Conservation (phyloP, 2,329 filamentous ascomycete species). For the Pezicula radicicola region DNA sequence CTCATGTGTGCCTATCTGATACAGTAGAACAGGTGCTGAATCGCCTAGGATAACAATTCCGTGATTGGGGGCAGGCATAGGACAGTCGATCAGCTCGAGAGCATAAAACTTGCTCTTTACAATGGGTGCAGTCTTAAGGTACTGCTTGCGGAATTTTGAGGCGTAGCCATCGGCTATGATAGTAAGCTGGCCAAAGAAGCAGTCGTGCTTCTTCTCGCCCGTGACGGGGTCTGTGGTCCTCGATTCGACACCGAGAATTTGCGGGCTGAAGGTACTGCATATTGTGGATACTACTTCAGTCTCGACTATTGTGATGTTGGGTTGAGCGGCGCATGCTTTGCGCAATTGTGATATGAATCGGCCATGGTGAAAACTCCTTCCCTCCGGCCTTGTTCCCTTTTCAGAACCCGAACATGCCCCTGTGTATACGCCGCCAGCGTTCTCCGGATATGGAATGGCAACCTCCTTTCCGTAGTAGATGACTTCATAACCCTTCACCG, state of each 20-base stretch:
- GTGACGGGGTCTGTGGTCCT: conserved; percentile 58
- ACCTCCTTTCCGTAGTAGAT: conserved; percentile 75
- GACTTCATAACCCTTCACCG: conserved; percentile 83
- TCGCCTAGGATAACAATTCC: conserved; percentile 87
- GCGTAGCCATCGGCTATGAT: conserved; percentile 90
- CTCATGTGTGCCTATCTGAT: conserved; percentile 95
- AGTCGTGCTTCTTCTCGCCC: conserved; percentile 60
- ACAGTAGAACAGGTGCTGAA: conserved; percentile 78
- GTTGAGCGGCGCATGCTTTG: conserved; percentile 66
- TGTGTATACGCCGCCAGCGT: conserved; percentile 35
- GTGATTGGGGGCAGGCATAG: conserved; percentile 70
- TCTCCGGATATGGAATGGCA: conserved; percentile 74
- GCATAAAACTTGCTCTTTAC: conserved; percentile 89
- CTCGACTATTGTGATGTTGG: conserved; percentile 89
- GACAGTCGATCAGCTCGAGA: conserved; percentile 85
- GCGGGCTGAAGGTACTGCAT: conserved; percentile 61
- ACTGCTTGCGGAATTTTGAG: conserved; percentile 84
- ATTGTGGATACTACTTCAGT: conserved; percentile 79
- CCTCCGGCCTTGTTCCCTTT: conserved; percentile 54
- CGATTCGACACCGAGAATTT: conserved; percentile 81
- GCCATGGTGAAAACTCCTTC: conserved; percentile 88
- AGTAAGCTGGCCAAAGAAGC: conserved; percentile 85
- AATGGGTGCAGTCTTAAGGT: conserved; percentile 63
- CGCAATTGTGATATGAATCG: conserved; percentile 85
- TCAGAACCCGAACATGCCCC: conserved; percentile 16